Evolutionary conservation across 768 basidiomycete species (phyloP).

Genomic region (Russula compacta): DNA sequence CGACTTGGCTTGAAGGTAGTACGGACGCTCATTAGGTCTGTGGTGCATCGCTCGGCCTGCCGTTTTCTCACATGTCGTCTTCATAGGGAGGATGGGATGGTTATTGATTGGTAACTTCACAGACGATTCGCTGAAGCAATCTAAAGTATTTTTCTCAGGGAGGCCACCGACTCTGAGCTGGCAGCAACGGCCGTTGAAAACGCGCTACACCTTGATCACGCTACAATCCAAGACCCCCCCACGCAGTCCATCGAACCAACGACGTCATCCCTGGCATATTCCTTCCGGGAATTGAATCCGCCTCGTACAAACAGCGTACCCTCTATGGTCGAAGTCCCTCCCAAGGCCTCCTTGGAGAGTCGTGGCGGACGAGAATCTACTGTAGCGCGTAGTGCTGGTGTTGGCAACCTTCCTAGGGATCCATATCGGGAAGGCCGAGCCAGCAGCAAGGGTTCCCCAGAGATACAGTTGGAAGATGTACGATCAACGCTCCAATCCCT

Average conservation of each 20-base stretch:
- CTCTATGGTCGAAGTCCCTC: not conserved
- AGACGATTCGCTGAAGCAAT: not conserved
- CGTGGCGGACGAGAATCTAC: not conserved
- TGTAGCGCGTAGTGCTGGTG: not conserved
- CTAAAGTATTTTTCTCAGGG: not conserved
- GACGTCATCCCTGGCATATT: not conserved
- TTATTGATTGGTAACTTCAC: slow-evolving; percentile 18
- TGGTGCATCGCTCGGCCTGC: not conserved
- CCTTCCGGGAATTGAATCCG: not conserved
- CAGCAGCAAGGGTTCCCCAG: not conserved
- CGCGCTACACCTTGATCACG: not conserved
- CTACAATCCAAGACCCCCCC: not conserved
- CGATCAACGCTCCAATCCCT: not conserved
- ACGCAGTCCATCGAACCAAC: not conserved
- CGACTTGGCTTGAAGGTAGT: slow-evolving; percentile 8
- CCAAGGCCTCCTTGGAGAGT: no score
- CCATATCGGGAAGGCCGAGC: not conserved
- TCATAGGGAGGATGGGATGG: slow-evolving; percentile 20
- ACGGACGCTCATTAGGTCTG: slow-evolving; percentile 18
- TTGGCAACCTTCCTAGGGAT: not conserved
- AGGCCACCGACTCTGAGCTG: not conserved
- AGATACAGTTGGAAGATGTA: not conserved
- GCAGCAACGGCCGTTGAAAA: slow-evolving; percentile 2
- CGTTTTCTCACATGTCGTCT: not conserved
- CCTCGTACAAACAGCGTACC: not conserved